Base-by-base conservation (phyloP, 768 basidiomycete genomes). In the Rhodotorula taiwanensis region DNA sequence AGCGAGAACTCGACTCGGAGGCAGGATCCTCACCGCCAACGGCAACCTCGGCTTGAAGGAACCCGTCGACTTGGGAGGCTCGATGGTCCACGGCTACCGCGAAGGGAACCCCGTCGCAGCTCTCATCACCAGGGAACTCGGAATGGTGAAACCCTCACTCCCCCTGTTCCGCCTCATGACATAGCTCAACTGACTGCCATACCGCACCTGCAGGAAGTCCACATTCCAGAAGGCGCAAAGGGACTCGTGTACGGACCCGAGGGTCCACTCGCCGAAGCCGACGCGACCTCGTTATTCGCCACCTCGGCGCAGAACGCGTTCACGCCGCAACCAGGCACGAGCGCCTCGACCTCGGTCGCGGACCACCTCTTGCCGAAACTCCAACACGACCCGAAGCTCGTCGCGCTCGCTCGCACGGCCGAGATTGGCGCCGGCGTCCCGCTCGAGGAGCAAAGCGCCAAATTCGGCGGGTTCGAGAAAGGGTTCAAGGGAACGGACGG, bases 341-440 rank as follows among this genome's bases (percentile, higher is more conserved):
- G 58, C 1, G 11, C 49, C n/a, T 20, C 54, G 33, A 43, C 42
- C 20, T 65, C 68, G 8, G 27, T 66, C 58, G 64, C 64, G 1
- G 52, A 54, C 8, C n/a, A 57, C 34, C 50, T 66, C 61, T 28
- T 63, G 47, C 55, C 64, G 13, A 47, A 47, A 2, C 39, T 58
- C 43, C 0, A n/a, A n/a, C 34, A 25, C 25, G 62, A 60, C 43
- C 52, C 55, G 34, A 31, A 48, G 11, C 59, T 60, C 43, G 42
- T 61, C 30, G 58, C 65, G 14, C 62, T 66, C 49, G 64, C 65
- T 0, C 59, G 69, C 21, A 58, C 62, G n/a, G 58, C 52, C 30
- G 62, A 66, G 43, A 62, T 66, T 34, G 69, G 69, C 28, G 61
- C 69, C 1, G 69, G 69, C 3, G 51, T 59, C 34, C 39, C 55